Conservation (phyloP, 768 basidiomycete species). For the Pluteus cervinus region DNA sequence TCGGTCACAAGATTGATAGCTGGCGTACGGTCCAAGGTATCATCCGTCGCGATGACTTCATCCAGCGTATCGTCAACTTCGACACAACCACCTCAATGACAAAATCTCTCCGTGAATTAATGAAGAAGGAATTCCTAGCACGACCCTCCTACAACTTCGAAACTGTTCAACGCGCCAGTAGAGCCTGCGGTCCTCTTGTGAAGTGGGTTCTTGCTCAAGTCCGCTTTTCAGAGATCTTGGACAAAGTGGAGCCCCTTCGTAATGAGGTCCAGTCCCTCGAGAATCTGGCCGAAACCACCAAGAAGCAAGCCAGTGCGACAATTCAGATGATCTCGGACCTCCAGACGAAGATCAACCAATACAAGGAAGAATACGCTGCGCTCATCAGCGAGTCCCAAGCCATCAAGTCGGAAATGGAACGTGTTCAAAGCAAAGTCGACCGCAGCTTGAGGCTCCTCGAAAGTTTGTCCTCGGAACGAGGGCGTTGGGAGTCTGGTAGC, state of each 20-base stretch:
- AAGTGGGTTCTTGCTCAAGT: conserved; percentile 99
- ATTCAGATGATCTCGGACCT: conserved; percentile 90
- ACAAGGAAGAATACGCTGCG: conserved; percentile 96
- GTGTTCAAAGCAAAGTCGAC: conserved; percentile 94
- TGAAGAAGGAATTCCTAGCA: conserved; percentile 91
- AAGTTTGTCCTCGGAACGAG: conserved; percentile 90
- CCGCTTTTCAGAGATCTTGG: conserved; percentile 92
- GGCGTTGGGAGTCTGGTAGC: conserved; percentile 92
- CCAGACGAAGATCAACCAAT: conserved; percentile 84
- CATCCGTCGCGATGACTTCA: conserved; percentile 96
- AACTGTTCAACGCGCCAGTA: conserved; percentile 89
- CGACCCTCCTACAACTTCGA: conserved; percentile 93
- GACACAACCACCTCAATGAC: conserved; percentile 91
- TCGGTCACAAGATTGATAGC: conserved; percentile 94
- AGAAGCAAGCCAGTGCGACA: conserved; percentile 86
- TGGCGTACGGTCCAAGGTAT: conserved; percentile 96
- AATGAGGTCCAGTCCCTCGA: conserved; percentile 94
- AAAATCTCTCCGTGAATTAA: conserved; percentile 76
- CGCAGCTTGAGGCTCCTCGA: conserved; percentile 93
- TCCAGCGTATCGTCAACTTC: conserved; percentile 91
- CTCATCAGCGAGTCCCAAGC: conserved; percentile 96
- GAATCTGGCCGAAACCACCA: conserved; percentile 89
- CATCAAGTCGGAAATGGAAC: conserved; percentile 97
- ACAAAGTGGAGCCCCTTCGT: conserved; percentile 93
- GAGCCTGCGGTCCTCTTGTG: conserved; percentile 95